A percentile compares a stretch with the other conserved stretches of the same genome.
These are phyloP conservation scores for Blastocystis sp. DNA, from an alignment of 352 stramenopile species.

Conservation along the genomic window DNA sequence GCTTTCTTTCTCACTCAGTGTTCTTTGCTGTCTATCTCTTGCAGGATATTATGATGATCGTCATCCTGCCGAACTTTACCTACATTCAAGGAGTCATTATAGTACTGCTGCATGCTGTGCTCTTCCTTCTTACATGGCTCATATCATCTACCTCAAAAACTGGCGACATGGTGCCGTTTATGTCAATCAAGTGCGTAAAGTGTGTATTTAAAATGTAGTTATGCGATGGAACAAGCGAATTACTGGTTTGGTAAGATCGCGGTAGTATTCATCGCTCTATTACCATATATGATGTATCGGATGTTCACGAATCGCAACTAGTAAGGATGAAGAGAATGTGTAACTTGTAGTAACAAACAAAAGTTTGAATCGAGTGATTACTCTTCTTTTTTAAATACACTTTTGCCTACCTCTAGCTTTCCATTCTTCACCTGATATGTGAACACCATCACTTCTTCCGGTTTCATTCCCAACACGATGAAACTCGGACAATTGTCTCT, in stretches of 20 bases:
- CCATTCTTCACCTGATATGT: slow-evolving; percentile 54
- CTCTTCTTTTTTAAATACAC: slow-evolving; percentile 2
- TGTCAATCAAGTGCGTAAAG: background rate
- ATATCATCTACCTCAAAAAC: background rate
- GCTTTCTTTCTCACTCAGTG: background rate
- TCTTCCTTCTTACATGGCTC: background rate
- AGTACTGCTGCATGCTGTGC: background rate
- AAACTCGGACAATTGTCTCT: slow-evolving; percentile 49
- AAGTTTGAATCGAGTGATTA: background rate
- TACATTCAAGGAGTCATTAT: background rate
- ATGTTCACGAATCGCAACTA: background rate
- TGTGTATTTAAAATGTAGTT: background rate
- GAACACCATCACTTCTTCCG: slow-evolving; percentile 29
- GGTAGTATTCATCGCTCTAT: background rate
- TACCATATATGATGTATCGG: background rate
- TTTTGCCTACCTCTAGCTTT: slow-evolving; percentile 54
- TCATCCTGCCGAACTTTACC: slow-evolving; percentile 4
- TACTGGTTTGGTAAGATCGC: background rate
- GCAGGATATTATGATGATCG: slow-evolving; percentile 27
- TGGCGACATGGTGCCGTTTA: background rate
- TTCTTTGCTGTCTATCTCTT: slow-evolving; percentile 14
- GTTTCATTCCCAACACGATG: background rate
- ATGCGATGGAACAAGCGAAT: background rate
- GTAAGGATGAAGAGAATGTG: background rate
- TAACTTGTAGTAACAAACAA: slow-evolving; percentile 15